These are phyloP conservation scores for Peronospora tabacina DNA, from an alignment of 352 stramenopile genomes.

Conservation along the genomic window DNA sequence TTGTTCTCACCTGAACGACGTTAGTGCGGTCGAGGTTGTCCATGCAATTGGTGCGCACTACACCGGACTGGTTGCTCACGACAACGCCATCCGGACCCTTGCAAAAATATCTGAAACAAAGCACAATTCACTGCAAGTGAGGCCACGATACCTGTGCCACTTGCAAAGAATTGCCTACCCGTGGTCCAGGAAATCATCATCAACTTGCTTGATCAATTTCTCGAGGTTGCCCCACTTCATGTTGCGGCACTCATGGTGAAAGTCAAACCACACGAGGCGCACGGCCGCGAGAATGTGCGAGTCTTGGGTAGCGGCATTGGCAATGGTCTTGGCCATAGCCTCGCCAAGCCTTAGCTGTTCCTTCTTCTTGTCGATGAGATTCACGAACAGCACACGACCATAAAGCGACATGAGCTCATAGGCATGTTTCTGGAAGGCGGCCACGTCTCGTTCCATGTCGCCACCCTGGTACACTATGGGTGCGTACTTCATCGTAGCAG, in stretches of 20 bases:
- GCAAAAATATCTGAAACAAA: slow-evolving; percentile 44
- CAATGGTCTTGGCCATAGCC: slow-evolving; percentile 78
- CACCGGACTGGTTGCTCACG: slow-evolving; percentile 75
- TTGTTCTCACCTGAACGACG: slow-evolving; percentile 43
- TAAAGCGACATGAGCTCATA: slow-evolving; percentile 62
- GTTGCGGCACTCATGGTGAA: slow-evolving; percentile 92
- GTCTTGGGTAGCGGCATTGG: slow-evolving; percentile 38
- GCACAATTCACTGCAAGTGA: neutral
- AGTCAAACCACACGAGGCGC: slow-evolving; percentile 93
- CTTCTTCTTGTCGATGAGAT: slow-evolving; percentile 93
- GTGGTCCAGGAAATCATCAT: slow-evolving; percentile 73
- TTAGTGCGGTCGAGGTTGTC: slow-evolving; percentile 95
- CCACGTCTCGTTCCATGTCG: slow-evolving; percentile 38
- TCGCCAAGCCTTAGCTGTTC: slow-evolving; percentile 90
- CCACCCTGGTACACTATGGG: slow-evolving; percentile 74
- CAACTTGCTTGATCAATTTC: slow-evolving; percentile 85
- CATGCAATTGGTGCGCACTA: slow-evolving; percentile 98
- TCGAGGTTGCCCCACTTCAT: slow-evolving; percentile 90
- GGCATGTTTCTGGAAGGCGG: slow-evolving; percentile 48
- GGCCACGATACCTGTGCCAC: no score
- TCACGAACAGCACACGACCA: slow-evolving; percentile 85
- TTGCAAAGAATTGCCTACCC: slow-evolving; percentile 21
- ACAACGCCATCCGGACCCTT: slow-evolving; percentile 40
- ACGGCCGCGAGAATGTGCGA: slow-evolving; percentile 58
- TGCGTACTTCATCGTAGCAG: slow-evolving; percentile 89